Percentiles rank a stretch among this genome's conserved stretches.
Evolutionary conservation across 768 basidiomycete genomes (phyloP).

Genomic region (Auriscalpium vulgare): DNA sequence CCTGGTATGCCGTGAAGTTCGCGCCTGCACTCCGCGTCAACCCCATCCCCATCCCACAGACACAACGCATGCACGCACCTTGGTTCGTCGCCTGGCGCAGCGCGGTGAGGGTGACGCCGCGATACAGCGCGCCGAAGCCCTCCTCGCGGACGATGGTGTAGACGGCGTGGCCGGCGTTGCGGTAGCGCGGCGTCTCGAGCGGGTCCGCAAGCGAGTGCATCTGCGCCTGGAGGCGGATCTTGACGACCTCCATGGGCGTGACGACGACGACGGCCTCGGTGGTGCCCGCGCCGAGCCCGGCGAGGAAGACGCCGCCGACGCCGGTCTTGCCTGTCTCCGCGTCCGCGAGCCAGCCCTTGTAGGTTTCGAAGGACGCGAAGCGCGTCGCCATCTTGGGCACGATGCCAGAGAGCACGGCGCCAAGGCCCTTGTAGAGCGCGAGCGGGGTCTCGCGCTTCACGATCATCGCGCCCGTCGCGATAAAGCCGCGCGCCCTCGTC

Average conservation of each 20-base stretch:
- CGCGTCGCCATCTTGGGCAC: conserved; percentile 99
- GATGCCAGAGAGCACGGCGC: conserved; percentile 93
- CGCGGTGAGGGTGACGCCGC: conserved; percentile 91
- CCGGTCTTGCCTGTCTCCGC: conserved; percentile 71
- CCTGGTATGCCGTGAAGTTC: conserved; percentile 97
- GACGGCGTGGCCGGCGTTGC: conserved; percentile 94
- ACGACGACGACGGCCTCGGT: conserved; percentile 93
- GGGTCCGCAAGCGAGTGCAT: conserved; percentile 96
- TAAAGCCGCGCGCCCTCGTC: conserved; percentile 89
- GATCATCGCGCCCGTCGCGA: conserved; percentile 86
- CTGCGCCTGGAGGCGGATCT: conserved; percentile 96
- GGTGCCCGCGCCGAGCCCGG: conserved; percentile 91
- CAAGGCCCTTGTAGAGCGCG: conserved; percentile 96
- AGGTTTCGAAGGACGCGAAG: conserved; percentile 95
- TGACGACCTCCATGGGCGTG: conserved; percentile 98
- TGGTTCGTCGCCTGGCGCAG: conserved; percentile 97
- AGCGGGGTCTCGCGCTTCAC: conserved; percentile 87
- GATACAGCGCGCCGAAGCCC: conserved; percentile 75
- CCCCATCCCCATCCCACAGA: neutral
- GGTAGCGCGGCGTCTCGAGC: conserved; percentile 84
- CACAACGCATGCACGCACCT: conserved; percentile 36
- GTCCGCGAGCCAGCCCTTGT: conserved; percentile 78
- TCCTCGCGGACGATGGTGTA: conserved; percentile 94
- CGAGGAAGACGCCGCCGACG: conserved; percentile 79
- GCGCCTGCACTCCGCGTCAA: conserved; percentile 45